A percentile compares a stretch with the other conserved stretches of the same genome.
phyloP scores from a whole-genome alignment of 352 stramenopile species.

The Aphanomyces euteiches region DNA sequence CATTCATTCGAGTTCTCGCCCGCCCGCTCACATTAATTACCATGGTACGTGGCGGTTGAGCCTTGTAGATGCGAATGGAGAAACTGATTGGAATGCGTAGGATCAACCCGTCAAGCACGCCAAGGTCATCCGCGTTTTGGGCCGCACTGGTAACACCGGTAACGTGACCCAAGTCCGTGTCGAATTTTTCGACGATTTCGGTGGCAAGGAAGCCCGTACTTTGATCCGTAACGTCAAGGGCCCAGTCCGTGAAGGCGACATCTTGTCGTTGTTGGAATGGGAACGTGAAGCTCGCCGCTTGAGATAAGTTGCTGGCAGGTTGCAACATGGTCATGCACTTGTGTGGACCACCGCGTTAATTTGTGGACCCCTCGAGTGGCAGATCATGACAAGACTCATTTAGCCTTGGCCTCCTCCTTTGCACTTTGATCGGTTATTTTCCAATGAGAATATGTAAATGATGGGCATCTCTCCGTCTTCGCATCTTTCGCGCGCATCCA shows the following conservation, averaged over 20 bases:
- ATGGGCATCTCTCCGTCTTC: slow-evolving; percentile 29
- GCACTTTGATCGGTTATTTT: slow-evolving; percentile 31
- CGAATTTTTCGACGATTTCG: slow-evolving; percentile 97
- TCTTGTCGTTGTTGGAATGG: slow-evolving; percentile 99
- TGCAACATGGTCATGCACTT: slow-evolving; percentile 10
- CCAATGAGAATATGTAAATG: slow-evolving; percentile 33
- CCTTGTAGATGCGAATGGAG: background rate
- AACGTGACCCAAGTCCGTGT: slow-evolving; percentile 99
- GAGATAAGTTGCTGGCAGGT: slow-evolving; percentile 79
- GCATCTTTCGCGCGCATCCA: background rate
- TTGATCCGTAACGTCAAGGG: slow-evolving; percentile 99
- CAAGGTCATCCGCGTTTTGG: slow-evolving; percentile 98
- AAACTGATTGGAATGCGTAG: slow-evolving; percentile 5
- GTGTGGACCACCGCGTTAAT: background rate
- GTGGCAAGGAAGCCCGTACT: slow-evolving; percentile 86
- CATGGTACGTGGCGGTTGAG: slow-evolving; percentile 15
- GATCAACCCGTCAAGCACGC: slow-evolving; percentile 91
- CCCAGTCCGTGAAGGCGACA: slow-evolving; percentile 97
- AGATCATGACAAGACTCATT: background rate
- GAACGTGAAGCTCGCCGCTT: slow-evolving; percentile 98
- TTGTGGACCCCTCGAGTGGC: background rate
- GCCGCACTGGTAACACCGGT: slow-evolving; percentile 99
- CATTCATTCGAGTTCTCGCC: slow-evolving; percentile 30
- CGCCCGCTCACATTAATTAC: slow-evolving; percentile 30
- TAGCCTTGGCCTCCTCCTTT: slow-evolving; percentile 13